phyloP scores from a whole-genome alignment of 306 rosid genomes.

The Fragaria vesca region DNA sequence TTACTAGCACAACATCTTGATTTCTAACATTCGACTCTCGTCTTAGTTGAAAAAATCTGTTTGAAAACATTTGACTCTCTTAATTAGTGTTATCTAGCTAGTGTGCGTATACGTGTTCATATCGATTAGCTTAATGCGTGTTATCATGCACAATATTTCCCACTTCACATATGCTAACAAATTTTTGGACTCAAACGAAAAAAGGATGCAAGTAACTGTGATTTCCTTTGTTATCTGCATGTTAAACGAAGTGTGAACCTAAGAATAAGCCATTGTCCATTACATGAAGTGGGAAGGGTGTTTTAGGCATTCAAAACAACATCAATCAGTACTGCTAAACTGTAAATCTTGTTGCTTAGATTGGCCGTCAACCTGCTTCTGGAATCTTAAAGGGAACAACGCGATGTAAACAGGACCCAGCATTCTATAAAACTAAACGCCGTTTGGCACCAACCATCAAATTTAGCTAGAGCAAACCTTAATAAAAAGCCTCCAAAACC shows the following conservation, averaged over 20 bases:
- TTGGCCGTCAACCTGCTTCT: slow-evolving; percentile 44
- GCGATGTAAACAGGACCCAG: slow-evolving; percentile 13
- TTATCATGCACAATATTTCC: not conserved
- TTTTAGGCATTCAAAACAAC: slow-evolving; percentile 6
- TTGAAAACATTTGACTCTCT: not conserved
- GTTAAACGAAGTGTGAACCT: not conserved
- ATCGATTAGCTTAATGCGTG: not conserved
- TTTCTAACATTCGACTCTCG: not conserved
- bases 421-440: slow-evolving; percentile 27
- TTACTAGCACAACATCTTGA: not conserved
- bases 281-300: slow-evolving; percentile 7
- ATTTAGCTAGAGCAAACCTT: not conserved
- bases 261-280: not conserved
- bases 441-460: slow-evolving; percentile 53
- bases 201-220: not conserved
- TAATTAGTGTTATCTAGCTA: not conserved
- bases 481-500: slow-evolving; percentile 38
- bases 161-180: not conserved
- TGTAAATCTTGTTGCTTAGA: slow-evolving; percentile 32
- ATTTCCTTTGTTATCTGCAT: not conserved
- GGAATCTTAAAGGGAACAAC: slow-evolving; percentile 27
- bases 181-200: not conserved
- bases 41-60: not conserved
- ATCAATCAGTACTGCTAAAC: slow-evolving; percentile 1
- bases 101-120: not conserved